Evolutionary conservation across 805 yeast genomes (phyloP).

Genomic region (Yarrowia keelungensis): DNA sequence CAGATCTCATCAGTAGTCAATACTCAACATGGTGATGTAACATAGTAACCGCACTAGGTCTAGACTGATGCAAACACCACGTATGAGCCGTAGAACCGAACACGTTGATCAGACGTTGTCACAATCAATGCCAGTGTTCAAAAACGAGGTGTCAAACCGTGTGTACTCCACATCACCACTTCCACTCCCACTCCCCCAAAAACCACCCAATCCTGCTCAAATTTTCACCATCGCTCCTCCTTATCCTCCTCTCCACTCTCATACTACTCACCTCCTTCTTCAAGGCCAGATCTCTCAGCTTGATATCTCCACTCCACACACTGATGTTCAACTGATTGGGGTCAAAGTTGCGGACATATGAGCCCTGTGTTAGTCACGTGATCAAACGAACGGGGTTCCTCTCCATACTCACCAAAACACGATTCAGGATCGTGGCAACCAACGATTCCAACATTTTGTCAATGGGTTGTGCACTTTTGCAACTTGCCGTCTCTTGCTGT

Average conservation of each 20-base stretch:
- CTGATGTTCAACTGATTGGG: conserved; percentile 95
- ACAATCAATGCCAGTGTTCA: too few relatives aligned
- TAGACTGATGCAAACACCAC: background rate
- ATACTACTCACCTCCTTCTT: conserved; percentile 65
- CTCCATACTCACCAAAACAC: conserved; percentile 42
- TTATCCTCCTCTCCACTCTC: background rate
- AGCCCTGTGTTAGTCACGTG: conserved; percentile 46
- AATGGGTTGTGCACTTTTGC: background rate
- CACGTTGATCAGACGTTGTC: too few relatives aligned
- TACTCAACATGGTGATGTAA: background rate
- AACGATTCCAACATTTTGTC: conserved; percentile 53
- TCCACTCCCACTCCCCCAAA: background rate
- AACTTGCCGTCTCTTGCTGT: background rate
- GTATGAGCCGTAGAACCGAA: too few relatives aligned
- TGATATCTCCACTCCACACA: conserved; percentile 97
- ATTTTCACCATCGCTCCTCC: too few relatives aligned
- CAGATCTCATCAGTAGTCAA: too few relatives aligned
- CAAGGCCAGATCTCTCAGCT: conserved; percentile 74
- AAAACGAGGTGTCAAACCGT: too few relatives aligned
- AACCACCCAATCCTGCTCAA: background rate
- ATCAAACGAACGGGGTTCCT: too few relatives aligned
- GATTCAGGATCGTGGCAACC: conserved; percentile 54
- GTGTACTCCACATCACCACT: too few relatives aligned
- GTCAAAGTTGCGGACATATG: conserved; percentile 80
- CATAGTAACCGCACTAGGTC: background rate